These are phyloP conservation scores for Solanum ossicruentum DNA, from an alignment of 257 asterid genomes.

Conservation along the genomic window DNA sequence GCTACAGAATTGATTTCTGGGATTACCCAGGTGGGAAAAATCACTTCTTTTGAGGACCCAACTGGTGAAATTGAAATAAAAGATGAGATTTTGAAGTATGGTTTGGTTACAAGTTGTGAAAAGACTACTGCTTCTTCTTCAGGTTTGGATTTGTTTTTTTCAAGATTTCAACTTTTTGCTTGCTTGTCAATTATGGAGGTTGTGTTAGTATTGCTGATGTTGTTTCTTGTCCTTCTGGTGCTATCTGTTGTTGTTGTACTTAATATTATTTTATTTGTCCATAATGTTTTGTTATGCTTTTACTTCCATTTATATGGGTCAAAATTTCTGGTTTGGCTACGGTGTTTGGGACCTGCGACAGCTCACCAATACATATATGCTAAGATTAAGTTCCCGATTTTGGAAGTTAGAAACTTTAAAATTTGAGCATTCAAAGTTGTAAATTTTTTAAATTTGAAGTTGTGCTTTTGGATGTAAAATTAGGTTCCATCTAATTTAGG, in stretches of 20 bases:
- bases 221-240: not conserved
- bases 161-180: not conserved
- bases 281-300: too few species aligned
- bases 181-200: not conserved
- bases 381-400: not conserved
- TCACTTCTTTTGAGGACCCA: slow-evolving; percentile 4
- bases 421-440: too few species aligned
- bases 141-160: slow-evolving; percentile 25
- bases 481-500: too few species aligned
- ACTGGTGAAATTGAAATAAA: slow-evolving; percentile 23
- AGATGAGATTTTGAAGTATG: slow-evolving; percentile 4
- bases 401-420: not conserved
- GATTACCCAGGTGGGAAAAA: slow-evolving; percentile 4
- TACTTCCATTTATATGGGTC: too few species aligned
- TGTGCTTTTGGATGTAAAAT: not conserved
- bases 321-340: too few species aligned
- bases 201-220: not conserved
- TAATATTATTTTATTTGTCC: not conserved
- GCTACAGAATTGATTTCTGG: slow-evolving; percentile 54
- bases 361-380: too few species aligned
- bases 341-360: too few species aligned
- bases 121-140: slow-evolving; percentile 14
- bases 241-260: not conserved
- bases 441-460: not conserved
- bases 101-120: slow-evolving; percentile 9